phyloP scores from a whole-genome alignment of 768 basidiomycete species.

The Lentinula edodes region DNA sequence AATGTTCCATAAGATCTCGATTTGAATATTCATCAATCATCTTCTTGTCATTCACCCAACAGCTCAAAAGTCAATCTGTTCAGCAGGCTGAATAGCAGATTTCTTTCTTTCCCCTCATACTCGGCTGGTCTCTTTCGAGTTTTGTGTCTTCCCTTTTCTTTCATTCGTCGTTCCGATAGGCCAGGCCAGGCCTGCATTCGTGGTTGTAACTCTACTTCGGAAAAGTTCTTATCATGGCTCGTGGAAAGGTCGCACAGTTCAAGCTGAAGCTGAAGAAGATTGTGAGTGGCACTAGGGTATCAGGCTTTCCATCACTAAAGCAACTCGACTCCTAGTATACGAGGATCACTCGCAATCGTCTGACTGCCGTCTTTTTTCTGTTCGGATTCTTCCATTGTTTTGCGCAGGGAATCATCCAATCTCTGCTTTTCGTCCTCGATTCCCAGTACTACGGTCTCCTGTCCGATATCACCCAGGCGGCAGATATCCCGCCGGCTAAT shows the following conservation, averaged over 20 bases:
- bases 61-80: background rate
- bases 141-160: background rate
- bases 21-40: background rate
- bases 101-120: background rate
- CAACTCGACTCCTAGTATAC: background rate
- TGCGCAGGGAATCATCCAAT: constrained; percentile 45
- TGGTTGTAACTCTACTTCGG: background rate
- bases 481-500: constrained; percentile 27
- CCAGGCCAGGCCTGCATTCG: background rate
- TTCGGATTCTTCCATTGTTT: constrained; percentile 47
- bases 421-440: constrained; percentile 42
- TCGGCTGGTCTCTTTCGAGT: background rate
- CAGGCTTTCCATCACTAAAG: background rate
- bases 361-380: constrained; percentile 40
- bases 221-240: background rate
- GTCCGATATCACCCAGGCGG: constrained; percentile 28
- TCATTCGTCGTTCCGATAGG: background rate
- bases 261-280: background rate
- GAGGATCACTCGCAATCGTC: constrained; percentile 22
- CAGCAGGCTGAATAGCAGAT: background rate
- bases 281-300: background rate
- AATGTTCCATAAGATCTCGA: background rate
- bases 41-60: background rate
- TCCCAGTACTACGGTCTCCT: constrained; percentile 31
- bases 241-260: background rate